Evolutionary conservation across 2,329 filamentous ascomycete genomes (phyloP), one percentile per base, ranked within the genome.

Genomic region (Zasmidium angulare): DNA sequence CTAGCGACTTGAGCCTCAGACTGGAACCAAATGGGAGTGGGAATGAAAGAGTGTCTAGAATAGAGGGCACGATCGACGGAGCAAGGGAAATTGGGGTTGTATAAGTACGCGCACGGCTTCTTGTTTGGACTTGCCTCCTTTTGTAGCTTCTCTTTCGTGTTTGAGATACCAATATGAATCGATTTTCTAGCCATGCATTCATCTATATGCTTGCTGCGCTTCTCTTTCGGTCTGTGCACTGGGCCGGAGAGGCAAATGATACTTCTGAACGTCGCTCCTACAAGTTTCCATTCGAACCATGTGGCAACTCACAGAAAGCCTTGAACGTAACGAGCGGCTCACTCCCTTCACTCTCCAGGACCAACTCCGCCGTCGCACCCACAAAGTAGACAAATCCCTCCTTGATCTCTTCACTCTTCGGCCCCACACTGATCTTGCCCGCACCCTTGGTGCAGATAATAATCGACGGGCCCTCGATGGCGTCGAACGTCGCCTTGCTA

Each of bases 251-350:
- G n/a, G n/a, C n/a, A n/a, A n/a, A n/a, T n/a, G n/a, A n/a, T n/a
- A n/a, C n/a, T n/a, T n/a, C 21, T 20, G 14, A 12, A 12, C 47
- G 17, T 50, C 47, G 21, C 11, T 47, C 24, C 46, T 24, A 65
- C 22, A 65, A 49, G 46, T 65, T 63, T 3, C 63, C 63, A 46
- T 61, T 62, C 29, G 50, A 49, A 24, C 49, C 56, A 23, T 63
- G 62, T 17, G 65, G 58, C 31, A 68, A 63, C 52, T 67, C 66
- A 52, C 69, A 72, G 59, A 72, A 72, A 12, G 63, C 95, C 79
- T 93, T 95, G 81, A 96, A 99, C 0, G 89, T 93, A 23, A 89
- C 89, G 66, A 98, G 89, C 56, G 89, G 85, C 58, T 91, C 88
- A 23, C 86, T 86, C 0, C 77, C 77, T 14, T 76, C 78, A 61